A percentile compares a stretch with the other conserved stretches of the same genome.
These are phyloP conservation scores for Ilyonectria sp. DNA, from an alignment of 2,329 filamentous ascomycete species.

Conservation along the genomic window DNA sequence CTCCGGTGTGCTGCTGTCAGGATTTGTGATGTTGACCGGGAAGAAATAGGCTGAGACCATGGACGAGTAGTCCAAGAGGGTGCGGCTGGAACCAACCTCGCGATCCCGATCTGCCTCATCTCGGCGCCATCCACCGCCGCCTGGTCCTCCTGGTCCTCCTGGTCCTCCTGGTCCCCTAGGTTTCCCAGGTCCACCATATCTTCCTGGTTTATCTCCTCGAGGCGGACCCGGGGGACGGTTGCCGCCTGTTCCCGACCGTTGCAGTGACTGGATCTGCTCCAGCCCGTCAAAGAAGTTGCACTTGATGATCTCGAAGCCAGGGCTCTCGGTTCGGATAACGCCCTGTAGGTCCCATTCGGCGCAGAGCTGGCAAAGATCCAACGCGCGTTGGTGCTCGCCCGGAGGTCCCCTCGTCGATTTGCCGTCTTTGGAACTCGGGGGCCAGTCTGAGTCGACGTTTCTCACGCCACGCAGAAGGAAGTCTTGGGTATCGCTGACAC, in stretches of 20 bases:
- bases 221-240: neutral
- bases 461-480: conserved; percentile 15
- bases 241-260: conserved; percentile 47
- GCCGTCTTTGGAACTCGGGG: conserved; percentile 55
- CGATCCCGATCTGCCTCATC: conserved; percentile 54
- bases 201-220: neutral
- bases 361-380: conserved; percentile 22
- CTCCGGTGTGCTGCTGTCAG: conserved; percentile 26
- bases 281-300: conserved; percentile 67
- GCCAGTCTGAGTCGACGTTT: conserved; percentile 40
- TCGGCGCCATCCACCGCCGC: conserved; percentile 42
- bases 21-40: conserved; percentile 57
- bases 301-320: conserved; percentile 75
- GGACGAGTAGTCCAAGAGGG: conserved; percentile 56
- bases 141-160: neutral
- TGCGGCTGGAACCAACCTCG: conserved; percentile 52
- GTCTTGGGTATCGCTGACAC: conserved; percentile 24
- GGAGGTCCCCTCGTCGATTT: conserved; percentile 4
- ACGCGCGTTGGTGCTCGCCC: conserved; percentile 49
- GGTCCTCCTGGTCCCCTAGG: neutral
- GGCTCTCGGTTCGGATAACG: conserved; percentile 71
- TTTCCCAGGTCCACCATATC: neutral
- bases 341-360: conserved; percentile 57
- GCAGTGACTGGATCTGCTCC: conserved; percentile 47
- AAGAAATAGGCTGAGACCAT: conserved; percentile 61